Percentiles rank a stretch among this genome's conserved stretches.
These are phyloP conservation scores for Schwanniomyces polymorphus DNA, from an alignment of 805 yeast genomes.

Conservation along the genomic window DNA sequence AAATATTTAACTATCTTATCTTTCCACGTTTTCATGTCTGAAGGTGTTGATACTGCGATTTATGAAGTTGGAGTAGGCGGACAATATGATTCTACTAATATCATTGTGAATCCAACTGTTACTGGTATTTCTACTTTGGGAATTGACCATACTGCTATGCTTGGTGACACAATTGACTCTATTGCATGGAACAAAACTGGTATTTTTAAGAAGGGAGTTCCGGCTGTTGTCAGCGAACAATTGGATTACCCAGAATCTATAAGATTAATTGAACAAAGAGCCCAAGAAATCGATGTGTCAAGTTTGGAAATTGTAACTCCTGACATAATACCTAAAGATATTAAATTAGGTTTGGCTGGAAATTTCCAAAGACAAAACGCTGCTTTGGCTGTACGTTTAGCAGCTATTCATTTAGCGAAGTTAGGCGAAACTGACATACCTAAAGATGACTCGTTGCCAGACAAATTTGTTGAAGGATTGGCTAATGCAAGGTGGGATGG, in stretches of 20 bases:
- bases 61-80: constrained; percentile 99
- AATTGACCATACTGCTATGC: constrained; percentile 83
- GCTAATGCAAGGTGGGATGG: constrained; percentile 88
- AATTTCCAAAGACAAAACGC: constrained; percentile 86
- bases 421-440: constrained; percentile 39
- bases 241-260: constrained; percentile 52
- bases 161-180: constrained; percentile 83
- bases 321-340: constrained; percentile 28
- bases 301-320: constrained; percentile 52
- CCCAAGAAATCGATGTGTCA: constrained; percentile 55
- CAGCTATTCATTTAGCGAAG: constrained; percentile 55
- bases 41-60: constrained; percentile 90
- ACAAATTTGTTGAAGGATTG: constrained; percentile 57
- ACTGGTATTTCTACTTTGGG: constrained; percentile 88
- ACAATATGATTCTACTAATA: constrained; percentile 93
- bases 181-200: constrained; percentile 98
- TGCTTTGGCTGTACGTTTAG: constrained; percentile 76
- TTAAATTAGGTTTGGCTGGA: constrained; percentile 74
- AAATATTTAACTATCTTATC: constrained; percentile 85
- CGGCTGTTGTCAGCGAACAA: constrained; percentile 67
- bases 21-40: constrained; percentile 85
- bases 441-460: constrained; percentile 40
- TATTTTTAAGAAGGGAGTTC: constrained; percentile 68
- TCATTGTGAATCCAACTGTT: constrained; percentile 74
- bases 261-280: constrained; percentile 60